Evolutionary conservation across 495 filamentous ascomycete species (phyloP).

Genomic region (Hyaloscypha bicolor): DNA sequence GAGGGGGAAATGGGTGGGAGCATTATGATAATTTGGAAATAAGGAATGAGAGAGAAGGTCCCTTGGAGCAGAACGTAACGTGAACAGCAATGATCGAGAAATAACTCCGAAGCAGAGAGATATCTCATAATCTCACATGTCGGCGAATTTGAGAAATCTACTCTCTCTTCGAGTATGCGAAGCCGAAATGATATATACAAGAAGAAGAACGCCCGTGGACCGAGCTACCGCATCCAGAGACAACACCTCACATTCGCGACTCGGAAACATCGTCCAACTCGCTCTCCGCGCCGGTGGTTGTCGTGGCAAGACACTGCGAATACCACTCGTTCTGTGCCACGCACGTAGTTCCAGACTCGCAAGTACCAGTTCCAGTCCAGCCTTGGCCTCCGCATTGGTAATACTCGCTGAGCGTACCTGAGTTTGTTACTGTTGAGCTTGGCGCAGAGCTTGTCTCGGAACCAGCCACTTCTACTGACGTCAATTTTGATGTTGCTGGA

Average conservation of each 20-base stretch:
- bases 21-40: no score
- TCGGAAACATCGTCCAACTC: background rate
- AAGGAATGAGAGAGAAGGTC: no score
- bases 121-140: no score
- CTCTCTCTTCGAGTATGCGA: background rate
- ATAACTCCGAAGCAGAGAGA: no score
- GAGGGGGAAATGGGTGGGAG: background rate
- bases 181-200: background rate
- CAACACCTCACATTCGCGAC: background rate
- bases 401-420: conserved; percentile 18
- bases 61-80: no score
- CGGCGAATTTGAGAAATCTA: background rate
- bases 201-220: background rate
- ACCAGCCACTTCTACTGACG: background rate
- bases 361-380: conserved; percentile 50
- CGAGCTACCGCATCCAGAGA: no score
- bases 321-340: conserved; percentile 48
- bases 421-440: background rate
- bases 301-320: conserved; percentile 38
- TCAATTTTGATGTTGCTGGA: background rate
- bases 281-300: background rate
- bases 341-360: conserved; percentile 46
- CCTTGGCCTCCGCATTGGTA: conserved; percentile 54
- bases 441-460: background rate
- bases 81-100: no score